Conservation (phyloP, 345 rosid species). For the Aquilaria yunnanensis region DNA sequence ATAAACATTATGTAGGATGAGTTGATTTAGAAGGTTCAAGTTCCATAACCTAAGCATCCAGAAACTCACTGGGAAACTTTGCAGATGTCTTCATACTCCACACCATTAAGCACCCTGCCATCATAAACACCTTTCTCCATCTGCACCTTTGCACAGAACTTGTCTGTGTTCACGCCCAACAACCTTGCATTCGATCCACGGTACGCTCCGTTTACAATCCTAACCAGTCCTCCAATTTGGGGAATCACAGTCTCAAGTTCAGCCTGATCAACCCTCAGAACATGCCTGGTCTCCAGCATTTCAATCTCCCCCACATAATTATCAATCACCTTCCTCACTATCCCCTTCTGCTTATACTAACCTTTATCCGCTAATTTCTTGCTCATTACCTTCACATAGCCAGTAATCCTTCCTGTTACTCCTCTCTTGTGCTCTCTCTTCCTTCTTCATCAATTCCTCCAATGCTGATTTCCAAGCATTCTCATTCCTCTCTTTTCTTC, state of each 20-base stretch:
- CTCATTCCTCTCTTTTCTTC: constrained; percentile 20
- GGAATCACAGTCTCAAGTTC: constrained; percentile 98
- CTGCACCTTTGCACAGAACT: constrained; percentile 80
- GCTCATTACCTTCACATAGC: constrained; percentile 90
- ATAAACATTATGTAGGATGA: no score
- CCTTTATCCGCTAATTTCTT: constrained; percentile 73
- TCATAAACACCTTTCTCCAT: constrained; percentile 92
- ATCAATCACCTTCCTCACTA: constrained; percentile 78
- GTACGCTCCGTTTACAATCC: constrained; percentile 87
- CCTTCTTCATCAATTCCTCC: constrained; percentile 91
- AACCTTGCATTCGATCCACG: constrained; percentile 73
- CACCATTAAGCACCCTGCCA: constrained; percentile 72
- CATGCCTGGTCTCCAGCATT: constrained; percentile 76
- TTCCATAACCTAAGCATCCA: no score
- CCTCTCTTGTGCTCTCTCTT: constrained; percentile 78
- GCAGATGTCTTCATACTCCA: constrained; percentile 89
- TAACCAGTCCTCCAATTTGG: constrained; percentile 69
- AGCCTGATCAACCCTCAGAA: constrained; percentile 82
- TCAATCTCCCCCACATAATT: constrained; percentile 82
- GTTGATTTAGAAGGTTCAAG: no score
- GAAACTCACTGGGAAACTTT: constrained; percentile 48
- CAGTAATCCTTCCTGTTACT: constrained; percentile 85
- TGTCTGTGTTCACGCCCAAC: constrained; percentile 74
- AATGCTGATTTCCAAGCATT: constrained; percentile 44
- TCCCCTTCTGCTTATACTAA: constrained; percentile 85